Conservation (phyloP, 345 rosid species). For the Eucalyptus fibrosa region DNA sequence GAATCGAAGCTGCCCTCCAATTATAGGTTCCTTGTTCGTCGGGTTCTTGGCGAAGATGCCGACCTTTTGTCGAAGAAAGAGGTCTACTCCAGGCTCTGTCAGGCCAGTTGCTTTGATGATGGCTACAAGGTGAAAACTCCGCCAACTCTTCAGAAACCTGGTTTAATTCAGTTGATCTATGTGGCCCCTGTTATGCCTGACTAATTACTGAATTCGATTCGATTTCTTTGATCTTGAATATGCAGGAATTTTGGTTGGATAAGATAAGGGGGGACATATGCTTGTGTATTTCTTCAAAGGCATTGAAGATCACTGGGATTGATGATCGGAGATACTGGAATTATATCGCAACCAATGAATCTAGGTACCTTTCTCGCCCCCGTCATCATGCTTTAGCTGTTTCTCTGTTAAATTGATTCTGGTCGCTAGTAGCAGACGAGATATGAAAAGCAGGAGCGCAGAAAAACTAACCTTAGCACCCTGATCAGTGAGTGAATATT, state of each 20-base stretch:
- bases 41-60: slow-evolving; percentile 23
- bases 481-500: neutral
- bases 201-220: neutral
- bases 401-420: neutral
- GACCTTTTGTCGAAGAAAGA: slow-evolving; percentile 36
- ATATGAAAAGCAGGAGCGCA: neutral
- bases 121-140: slow-evolving; percentile 47
- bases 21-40: slow-evolving; percentile 41
- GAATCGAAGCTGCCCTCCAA: slow-evolving; percentile 71
- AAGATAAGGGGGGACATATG: slow-evolving; percentile 58
- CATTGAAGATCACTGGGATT: slow-evolving; percentile 72
- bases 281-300: slow-evolving; percentile 60
- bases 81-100: slow-evolving; percentile 47
- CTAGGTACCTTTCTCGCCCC: slow-evolving; percentile 36
- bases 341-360: slow-evolving; percentile 64
- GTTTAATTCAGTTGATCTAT: neutral
- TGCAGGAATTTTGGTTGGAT: slow-evolving; percentile 75
- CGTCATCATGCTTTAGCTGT: neutral
- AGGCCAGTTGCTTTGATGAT: slow-evolving; percentile 41
- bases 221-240: neutral
- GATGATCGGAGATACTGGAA: slow-evolving; percentile 94
- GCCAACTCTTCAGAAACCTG: neutral
- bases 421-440: neutral
- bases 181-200: neutral
- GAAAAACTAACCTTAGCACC: neutral